A percentile compares a stretch with the other conserved stretches of the same genome.
phyloP scores from a whole-genome alignment of 2,329 filamentous ascomycete genomes.

The Paecilomyces dactylethromorphus region DNA sequence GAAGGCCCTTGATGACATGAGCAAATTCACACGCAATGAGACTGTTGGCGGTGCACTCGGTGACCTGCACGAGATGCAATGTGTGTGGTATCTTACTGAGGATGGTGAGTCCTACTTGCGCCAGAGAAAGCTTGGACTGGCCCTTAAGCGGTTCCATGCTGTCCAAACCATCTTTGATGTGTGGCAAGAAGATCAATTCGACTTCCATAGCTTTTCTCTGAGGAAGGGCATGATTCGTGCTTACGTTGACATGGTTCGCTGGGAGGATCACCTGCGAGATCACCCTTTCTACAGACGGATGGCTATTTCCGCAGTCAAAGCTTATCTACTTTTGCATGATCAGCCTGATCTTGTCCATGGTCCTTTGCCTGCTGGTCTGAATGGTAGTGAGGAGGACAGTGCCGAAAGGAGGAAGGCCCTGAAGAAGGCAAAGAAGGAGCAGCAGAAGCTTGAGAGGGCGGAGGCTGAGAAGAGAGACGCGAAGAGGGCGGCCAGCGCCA shows the following conservation, averaged over 20 bases:
- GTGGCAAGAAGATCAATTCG: conserved; percentile 98
- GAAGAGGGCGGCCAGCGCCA: conserved; percentile 63
- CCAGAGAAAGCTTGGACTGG: conserved; percentile 73
- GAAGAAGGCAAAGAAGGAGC: conserved; percentile 85
- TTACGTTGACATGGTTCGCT: conserved; percentile 92
- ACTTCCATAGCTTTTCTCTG: conserved; percentile 97
- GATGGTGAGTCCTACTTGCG: conserved; percentile 86
- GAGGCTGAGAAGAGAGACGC: conserved; percentile 80
- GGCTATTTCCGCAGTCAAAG: conserved; percentile 70
- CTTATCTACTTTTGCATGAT: conserved; percentile 76
- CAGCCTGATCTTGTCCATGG: conserved; percentile 61
- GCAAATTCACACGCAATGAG: conserved; percentile 89
- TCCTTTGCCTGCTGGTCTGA: conserved; percentile 49
- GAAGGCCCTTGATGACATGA: conserved; percentile 77
- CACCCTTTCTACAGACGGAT: conserved; percentile 89
- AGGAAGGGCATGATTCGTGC: conserved; percentile 91
- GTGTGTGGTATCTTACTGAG: conserved; percentile 92
- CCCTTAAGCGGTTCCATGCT: conserved; percentile 84
- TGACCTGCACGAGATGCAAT: conserved; percentile 96
- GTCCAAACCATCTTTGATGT: conserved; percentile 91
- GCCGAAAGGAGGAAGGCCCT: conserved; percentile 76
- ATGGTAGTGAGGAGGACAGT: conserved; percentile 46
- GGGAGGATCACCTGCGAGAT: conserved; percentile 86
- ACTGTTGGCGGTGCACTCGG: conserved; percentile 79
- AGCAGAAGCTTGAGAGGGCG: conserved; percentile 65